Evolutionary conservation across 345 rosid genomes (phyloP).

Genomic region (Camelina laxa): DNA sequence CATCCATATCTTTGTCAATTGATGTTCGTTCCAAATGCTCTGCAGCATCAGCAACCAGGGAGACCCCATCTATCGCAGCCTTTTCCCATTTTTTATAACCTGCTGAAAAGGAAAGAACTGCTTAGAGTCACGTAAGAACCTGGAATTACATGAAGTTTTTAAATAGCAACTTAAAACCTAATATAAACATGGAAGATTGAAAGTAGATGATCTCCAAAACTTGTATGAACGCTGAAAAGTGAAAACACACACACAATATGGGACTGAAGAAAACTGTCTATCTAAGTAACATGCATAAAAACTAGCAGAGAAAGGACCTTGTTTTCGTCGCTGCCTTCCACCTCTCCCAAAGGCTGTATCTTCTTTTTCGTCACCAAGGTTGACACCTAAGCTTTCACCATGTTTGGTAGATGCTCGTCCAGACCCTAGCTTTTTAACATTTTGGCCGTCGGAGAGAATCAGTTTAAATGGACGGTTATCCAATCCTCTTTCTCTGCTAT

Average conservation of each 20-base stretch:
- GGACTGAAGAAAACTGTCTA: conserved; percentile 9
- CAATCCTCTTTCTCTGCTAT: conserved; percentile 65
- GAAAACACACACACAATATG: conserved; percentile 17
- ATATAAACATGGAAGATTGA: background rate
- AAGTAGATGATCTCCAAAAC: conserved; percentile 7
- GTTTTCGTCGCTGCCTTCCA: conserved; percentile 78
- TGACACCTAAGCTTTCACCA: conserved; percentile 60
- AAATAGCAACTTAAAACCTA: conserved; percentile 21
- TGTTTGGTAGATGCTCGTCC: conserved; percentile 72
- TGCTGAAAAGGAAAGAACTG: conserved; percentile 57
- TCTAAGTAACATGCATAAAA: conserved; percentile 11
- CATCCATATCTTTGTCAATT: conserved; percentile 59
- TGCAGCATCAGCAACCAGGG: conserved; percentile 99
- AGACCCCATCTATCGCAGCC: conserved; percentile 99
- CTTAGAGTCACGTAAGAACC: conserved; percentile 40
- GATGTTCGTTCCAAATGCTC: conserved; percentile 88
- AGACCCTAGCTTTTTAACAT: conserved; percentile 72
- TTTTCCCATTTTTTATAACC: conserved; percentile 96
- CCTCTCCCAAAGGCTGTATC: conserved; percentile 63
- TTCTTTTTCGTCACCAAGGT: conserved; percentile 63
- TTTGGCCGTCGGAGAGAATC: conserved; percentile 79
- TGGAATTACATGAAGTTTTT: conserved; percentile 11
- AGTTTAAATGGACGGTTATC: conserved; percentile 69
- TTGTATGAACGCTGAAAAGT: background rate
- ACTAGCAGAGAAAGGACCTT: conserved; percentile 53